These are phyloP conservation scores for Trichoderma atrobrunneum DNA, from an alignment of 2,329 filamentous ascomycete genomes.

Conservation along the genomic window DNA sequence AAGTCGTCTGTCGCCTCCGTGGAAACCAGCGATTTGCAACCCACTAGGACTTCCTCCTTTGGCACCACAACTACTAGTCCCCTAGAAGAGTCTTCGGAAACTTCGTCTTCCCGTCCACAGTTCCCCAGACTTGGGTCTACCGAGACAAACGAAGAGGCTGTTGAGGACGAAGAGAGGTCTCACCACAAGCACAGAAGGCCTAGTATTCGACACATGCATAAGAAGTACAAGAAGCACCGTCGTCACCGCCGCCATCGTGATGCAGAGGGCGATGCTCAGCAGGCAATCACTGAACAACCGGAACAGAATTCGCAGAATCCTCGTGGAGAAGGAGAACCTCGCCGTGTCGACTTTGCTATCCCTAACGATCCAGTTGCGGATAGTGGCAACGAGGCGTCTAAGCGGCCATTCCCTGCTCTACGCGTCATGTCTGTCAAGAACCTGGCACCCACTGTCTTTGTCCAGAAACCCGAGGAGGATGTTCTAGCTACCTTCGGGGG, in stretches of 20 bases:
- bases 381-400: conserved; percentile 25
- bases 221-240: conserved; percentile 47
- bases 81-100: conserved; percentile 41
- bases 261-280: conserved; percentile 26
- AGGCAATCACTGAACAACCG: conserved; percentile 32
- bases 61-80: conserved; percentile 35
- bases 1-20: conserved; percentile 74
- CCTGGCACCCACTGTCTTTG: conserved; percentile 70
- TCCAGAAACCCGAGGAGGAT: conserved; percentile 39
- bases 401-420: conserved; percentile 42
- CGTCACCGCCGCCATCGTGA: conserved; percentile 34
- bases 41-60: conserved; percentile 42
- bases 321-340: conserved; percentile 41
- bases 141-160: conserved; percentile 43
- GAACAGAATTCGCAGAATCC: conserved; percentile 10
- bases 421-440: conserved; percentile 64
- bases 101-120: conserved; percentile 37
- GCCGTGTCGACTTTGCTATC: conserved; percentile 59
- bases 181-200: conserved; percentile 36
- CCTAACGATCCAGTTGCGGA: conserved; percentile 30
- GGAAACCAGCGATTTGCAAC: conserved; percentile 46
- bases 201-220: conserved; percentile 37
- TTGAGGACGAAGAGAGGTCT: conserved; percentile 43
- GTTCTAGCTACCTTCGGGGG: conserved; percentile 34
- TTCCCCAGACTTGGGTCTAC: conserved; percentile 37